Evolutionary conservation across 75 land plant species (phyloP), one percentile per base, ranked within the genome.

Genomic region (Isoetes taiwanensis): DNA sequence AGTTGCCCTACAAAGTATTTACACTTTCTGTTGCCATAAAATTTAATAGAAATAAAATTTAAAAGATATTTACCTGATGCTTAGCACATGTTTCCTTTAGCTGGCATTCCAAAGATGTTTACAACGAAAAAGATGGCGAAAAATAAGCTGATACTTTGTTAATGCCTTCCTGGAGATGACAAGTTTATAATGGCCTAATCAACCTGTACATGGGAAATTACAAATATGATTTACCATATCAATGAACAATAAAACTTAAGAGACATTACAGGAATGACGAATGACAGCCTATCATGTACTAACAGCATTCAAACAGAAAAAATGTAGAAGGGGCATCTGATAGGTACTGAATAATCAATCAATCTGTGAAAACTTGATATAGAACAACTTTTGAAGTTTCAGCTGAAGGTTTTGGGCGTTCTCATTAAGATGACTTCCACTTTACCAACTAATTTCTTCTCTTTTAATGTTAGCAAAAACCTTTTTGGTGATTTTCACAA

Each of bases 71-170:
- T 70, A 88, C 98, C 69, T 93, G 96, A 80, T 88, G 96, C 43
- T 67, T 62, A 77, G 87, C 95, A 95, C 96, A 93, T 37, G 98
- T 91, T 35, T 70, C 80, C 70, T 85, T 84, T 52, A 93, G 86
- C 56, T 88, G 90, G 16, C 98, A 80, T 19, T 78, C 76, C 3
- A 93, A 89, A 93, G 90, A 76, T 93, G 96, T 56, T 84, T 93
- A 59, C 83, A 88, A 53, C 88, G 98, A 65, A 93, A 93, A 38
- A 93, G 72, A 16, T 82, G 76, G 20, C 96, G 78, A 56, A 93
- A 93, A 43, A 93, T 81, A 43, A 93, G 70, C 72, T 93, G 98
- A 65, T 93, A 93, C 53, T 93, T 93, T 58, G 86, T 79, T 34
- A 93, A 41, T 24, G 96, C 86, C 64, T 84, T 93, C 57, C 81